These are phyloP conservation scores for Acer campestre DNA, from an alignment of 345 rosid species.

Conservation along the genomic window DNA sequence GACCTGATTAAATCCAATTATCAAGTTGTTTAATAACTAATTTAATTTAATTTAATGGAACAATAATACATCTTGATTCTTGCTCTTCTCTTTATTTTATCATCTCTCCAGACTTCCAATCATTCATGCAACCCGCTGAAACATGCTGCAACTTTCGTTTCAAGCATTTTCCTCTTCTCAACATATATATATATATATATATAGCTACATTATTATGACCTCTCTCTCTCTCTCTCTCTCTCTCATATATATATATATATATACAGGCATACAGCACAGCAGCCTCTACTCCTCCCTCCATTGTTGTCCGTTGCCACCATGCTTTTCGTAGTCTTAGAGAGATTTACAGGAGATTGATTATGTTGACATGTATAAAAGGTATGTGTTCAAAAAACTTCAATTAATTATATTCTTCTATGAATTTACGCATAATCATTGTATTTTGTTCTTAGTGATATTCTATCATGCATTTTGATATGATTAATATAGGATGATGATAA, in stretches of 20 bases:
- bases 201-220: not conserved
- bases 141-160: conserved; percentile 11
- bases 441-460: too few species aligned
- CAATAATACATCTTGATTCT: conserved; percentile 10
- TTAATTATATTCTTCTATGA: not conserved
- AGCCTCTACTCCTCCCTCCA: conserved; percentile 3
- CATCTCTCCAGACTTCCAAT: conserved; percentile 7
- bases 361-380: conserved; percentile 19
- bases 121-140: conserved; percentile 15
- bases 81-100: not conserved
- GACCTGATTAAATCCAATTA: not conserved
- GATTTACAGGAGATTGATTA: conserved; percentile 3
- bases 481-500: too few species aligned
- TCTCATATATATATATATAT: too few species aligned
- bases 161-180: not conserved
- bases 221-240: not conserved
- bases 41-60: not conserved
- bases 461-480: not conserved
- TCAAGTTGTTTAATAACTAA: not conserved
- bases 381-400: not conserved
- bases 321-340: not conserved
- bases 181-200: not conserved
- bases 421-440: too few species aligned
- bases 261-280: too few species aligned
- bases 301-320: not conserved